phyloP scores from a whole-genome alignment of 1,284 basidiomycete species.

The Boletellus sp. region DNA sequence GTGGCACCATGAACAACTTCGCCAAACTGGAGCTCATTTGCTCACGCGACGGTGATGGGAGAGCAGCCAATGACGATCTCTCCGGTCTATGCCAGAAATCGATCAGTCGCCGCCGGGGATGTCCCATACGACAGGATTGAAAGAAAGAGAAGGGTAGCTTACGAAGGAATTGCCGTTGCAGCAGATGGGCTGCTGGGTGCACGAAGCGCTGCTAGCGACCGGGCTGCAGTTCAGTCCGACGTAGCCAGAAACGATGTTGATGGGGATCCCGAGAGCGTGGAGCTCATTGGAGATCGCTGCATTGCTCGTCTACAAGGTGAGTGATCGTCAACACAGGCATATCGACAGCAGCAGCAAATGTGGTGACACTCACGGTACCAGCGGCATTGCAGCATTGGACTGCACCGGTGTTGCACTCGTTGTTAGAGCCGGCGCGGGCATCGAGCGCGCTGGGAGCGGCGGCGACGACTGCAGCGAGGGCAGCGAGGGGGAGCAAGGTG shows the following conservation, averaged over 20 bases:
- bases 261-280: background rate
- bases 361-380: background rate
- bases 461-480: background rate
- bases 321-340: background rate
- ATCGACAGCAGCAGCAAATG: background rate
- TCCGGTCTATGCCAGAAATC: background rate
- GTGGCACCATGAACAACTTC: too few relatives aligned
- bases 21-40: background rate
- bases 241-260: background rate
- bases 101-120: background rate
- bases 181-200: constrained; percentile 14
- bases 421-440: background rate
- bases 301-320: background rate
- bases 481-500: background rate
- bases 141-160: background rate
- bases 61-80: background rate
- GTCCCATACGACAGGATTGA: background rate
- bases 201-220: background rate
- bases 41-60: background rate
- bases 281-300: background rate
- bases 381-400: constrained; percentile 5
- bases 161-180: constrained; percentile 10
- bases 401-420: background rate
- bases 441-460: background rate
- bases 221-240: constrained; percentile 8